Base-by-base conservation (phyloP, 441 rosid genomes). In the Isatis lusitanica region DNA sequence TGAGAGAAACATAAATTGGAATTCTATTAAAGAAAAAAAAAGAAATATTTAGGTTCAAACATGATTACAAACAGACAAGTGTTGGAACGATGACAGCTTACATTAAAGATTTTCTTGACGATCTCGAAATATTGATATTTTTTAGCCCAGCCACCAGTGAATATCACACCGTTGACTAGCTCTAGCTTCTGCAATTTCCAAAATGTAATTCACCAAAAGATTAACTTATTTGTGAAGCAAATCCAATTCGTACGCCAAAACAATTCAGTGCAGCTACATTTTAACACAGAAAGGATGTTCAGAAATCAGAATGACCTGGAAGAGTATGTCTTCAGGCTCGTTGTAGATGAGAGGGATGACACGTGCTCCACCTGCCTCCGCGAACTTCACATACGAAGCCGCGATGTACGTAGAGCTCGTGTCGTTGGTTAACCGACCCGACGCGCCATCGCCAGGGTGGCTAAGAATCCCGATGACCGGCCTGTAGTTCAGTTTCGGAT, bases 131-230 rank as follows among this genome's bases (percentile, higher is more conserved):
- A 92, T 77, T 81, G 64, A 4, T 93, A 91, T 0, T n/a, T 68
- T 59, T 83, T 92, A 55, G 91, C 91, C 97, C 96, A 83, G 50
- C 97, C 97, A 10, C 97, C 97, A 9, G 97, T 90, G 61, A 88
- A 85, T 59, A 90, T 87, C 62, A 90, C 89, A 57, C 97, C 97
- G 33, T 90, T 90, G 24, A 92, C 90, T 76, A 92, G 70, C 64
- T 87, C 77, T 36, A 88, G 93, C 88, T 92, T 92, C 97, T 87
- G 87, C 84, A 68, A 69, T 17, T 73, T 11, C n/a, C n/a, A n/a
- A n/a, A n/a, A n/a, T n/a, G n/a, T n/a, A n/a, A n/a, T n/a, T n/a
- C n/a, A 72, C 56, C 78, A 64, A n/a, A 38, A 11, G 31, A 44
- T 10, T 24, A 16, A 0, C 16, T 33, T 15, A 15, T 40, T 40